phyloP scores from a whole-genome alignment of 2,329 filamentous ascomycete species.

The Fusarium globosum region DNA sequence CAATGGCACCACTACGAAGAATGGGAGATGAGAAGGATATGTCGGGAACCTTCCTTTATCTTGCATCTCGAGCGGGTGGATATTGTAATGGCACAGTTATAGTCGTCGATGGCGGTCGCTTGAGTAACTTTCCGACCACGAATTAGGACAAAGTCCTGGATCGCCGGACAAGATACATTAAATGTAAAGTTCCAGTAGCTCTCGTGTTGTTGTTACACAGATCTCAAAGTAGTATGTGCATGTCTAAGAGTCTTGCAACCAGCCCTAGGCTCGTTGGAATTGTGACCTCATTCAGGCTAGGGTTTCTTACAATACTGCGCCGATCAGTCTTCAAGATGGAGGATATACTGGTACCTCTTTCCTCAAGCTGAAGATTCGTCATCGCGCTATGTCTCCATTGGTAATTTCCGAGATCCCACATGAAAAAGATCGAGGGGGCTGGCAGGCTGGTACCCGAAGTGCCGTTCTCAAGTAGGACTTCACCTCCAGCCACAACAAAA shows the following conservation, averaged over 20 bases:
- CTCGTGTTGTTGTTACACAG: accelerated
- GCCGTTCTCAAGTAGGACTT: background rate
- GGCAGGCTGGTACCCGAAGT: background rate
- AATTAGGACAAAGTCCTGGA: background rate
- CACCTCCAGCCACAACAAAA: background rate
- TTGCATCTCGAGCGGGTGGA: slow-evolving; percentile 31
- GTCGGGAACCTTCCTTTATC: slow-evolving; percentile 29
- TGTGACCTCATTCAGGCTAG: no score
- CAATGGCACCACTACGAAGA: slow-evolving; percentile 24
- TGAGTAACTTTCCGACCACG: slow-evolving; percentile 28
- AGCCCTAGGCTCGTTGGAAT: no score
- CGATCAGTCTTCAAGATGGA: background rate
- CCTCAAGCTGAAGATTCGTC: no score
- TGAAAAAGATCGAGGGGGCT: background rate
- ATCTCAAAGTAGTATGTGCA: accelerated
- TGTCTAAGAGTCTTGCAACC: no score
- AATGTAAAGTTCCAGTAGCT: accelerated
- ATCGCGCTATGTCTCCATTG: background rate
- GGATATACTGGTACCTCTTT: no score
- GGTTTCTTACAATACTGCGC: no score
- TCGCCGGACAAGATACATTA: background rate
- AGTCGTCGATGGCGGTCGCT: slow-evolving; percentile 32
- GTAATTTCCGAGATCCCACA: background rate
- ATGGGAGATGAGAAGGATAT: slow-evolving; percentile 37
- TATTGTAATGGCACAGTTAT: slow-evolving; percentile 34